Percentiles rank a stretch among this genome's conserved stretches.
phyloP scores from a whole-genome alignment of 2,329 filamentous ascomycete species.

The Catunica adiposa region DNA sequence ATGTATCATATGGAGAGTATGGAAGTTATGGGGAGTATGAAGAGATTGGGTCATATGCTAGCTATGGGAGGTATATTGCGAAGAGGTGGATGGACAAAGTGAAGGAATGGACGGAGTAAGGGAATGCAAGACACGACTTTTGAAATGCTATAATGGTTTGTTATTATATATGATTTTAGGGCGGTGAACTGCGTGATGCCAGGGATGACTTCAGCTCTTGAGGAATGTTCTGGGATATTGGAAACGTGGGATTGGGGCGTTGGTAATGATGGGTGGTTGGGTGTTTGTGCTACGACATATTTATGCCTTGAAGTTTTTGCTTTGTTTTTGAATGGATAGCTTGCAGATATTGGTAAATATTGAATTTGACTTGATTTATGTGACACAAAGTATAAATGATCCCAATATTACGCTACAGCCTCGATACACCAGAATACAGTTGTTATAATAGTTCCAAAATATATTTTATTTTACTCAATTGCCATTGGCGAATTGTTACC shows the following conservation, averaged over 20 bases:
- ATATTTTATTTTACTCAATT: neutral
- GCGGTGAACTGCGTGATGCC: too few relatives aligned
- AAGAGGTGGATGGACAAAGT: slow-evolving; percentile 6
- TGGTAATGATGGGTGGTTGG: too few relatives aligned
- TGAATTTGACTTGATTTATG: neutral
- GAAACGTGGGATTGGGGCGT: too few relatives aligned
- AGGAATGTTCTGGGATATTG: too few relatives aligned
- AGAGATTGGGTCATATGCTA: slow-evolving; percentile 1
- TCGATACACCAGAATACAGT: neutral
- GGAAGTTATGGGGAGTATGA: slow-evolving; percentile 9
- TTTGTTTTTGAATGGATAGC: too few relatives aligned
- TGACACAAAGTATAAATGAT: neutral
- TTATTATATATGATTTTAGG: too few relatives aligned
- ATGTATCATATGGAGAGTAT: neutral
- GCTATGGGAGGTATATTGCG: slow-evolving; percentile 1
- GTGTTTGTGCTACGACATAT: too few relatives aligned
- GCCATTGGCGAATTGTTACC: too few relatives aligned
- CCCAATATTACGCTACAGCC: neutral
- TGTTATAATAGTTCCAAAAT: too few relatives aligned
- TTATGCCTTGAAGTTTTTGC: too few relatives aligned
- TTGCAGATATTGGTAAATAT: neutral
- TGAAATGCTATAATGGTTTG: too few relatives aligned
- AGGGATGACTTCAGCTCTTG: neutral
- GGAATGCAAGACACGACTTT: neutral
- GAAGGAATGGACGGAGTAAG: neutral